Percentiles rank a stretch among this genome's conserved stretches.
phyloP scores from a whole-genome alignment of 176 grass and related monocot species.

The Hyparrhenia diplandra region DNA sequence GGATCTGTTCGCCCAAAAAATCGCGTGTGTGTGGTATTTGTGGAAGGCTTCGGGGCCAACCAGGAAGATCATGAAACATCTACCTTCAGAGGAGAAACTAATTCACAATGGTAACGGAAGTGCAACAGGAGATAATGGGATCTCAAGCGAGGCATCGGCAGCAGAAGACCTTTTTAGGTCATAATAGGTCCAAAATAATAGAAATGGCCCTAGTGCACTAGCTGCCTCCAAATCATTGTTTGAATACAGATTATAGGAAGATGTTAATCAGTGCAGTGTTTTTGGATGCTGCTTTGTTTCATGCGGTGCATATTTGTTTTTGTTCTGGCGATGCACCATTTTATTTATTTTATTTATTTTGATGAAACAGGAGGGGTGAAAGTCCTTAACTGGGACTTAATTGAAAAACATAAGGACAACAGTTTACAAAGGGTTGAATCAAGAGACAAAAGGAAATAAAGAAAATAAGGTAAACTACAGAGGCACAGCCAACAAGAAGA shows the following conservation, averaged over 20 bases:
- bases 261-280: neutral
- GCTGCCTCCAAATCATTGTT: neutral
- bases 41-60: slow-evolving; percentile 57
- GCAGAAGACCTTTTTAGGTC: neutral
- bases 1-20: slow-evolving; percentile 65
- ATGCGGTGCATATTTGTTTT: neutral
- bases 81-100: slow-evolving; percentile 68
- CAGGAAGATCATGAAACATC: slow-evolving; percentile 61
- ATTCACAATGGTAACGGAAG: slow-evolving; percentile 34
- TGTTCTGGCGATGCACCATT: neutral
- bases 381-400: too few species aligned
- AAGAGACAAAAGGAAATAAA: too few species aligned
- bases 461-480: too few species aligned
- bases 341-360: too few species aligned
- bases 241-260: neutral
- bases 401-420: too few species aligned
- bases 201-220: neutral
- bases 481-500: too few species aligned
- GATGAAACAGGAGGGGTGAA: too few species aligned
- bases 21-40: slow-evolving; percentile 69
- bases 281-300: neutral
- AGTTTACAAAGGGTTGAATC: too few species aligned
- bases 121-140: slow-evolving; percentile 19
- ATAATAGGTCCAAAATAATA: neutral
- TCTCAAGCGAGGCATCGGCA: slow-evolving; percentile 43